Percentiles rank a stretch among this genome's conserved stretches.
Evolutionary conservation across 805 yeast species (phyloP).

Genomic region (Starmerella lactis-condensi): DNA sequence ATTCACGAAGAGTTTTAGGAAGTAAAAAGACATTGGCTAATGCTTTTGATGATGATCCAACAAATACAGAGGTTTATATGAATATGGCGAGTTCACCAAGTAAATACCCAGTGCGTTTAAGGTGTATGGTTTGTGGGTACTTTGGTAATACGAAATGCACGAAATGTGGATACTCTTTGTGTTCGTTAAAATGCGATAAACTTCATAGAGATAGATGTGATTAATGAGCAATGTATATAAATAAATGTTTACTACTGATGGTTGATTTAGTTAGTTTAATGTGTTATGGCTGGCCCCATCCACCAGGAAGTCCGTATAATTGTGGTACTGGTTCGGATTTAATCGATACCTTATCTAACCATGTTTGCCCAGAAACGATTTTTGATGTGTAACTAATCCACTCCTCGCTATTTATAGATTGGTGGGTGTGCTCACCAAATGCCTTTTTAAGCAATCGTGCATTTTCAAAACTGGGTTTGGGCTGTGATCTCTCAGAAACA

Average conservation of each 20-base stretch:
- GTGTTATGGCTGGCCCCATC: constrained; percentile 13
- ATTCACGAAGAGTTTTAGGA: constrained; percentile 23
- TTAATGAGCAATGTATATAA: neutral
- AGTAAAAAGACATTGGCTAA: constrained; percentile 25
- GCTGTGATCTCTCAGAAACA: constrained; percentile 19
- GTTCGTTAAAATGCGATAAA: constrained; percentile 22
- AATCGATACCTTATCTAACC: constrained; percentile 18
- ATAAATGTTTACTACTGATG: neutral
- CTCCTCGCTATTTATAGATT: constrained; percentile 16
- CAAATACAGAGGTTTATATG: constrained; percentile 18
- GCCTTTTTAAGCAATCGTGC: constrained; percentile 6
- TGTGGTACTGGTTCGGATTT: constrained; percentile 12
- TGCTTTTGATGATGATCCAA: constrained; percentile 26
- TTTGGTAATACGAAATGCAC: constrained; percentile 22
- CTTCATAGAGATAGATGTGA: constrained; percentile 23
- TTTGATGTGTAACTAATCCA: constrained; percentile 22
- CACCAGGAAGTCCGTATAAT: constrained; percentile 14
- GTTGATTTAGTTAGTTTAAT: no score
- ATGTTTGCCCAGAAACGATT: constrained; percentile 22
- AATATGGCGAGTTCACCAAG: constrained; percentile 22
- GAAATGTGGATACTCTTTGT: constrained; percentile 24
- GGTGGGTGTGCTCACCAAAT: no score
- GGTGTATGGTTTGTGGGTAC: constrained; percentile 28
- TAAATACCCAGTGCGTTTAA: constrained; percentile 22
- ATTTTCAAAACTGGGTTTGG: constrained; percentile 12